Evolutionary conservation across 306 rosid genomes (phyloP), one percentile per base, ranked within the genome.

Genomic region (Inga leiocalycina): DNA sequence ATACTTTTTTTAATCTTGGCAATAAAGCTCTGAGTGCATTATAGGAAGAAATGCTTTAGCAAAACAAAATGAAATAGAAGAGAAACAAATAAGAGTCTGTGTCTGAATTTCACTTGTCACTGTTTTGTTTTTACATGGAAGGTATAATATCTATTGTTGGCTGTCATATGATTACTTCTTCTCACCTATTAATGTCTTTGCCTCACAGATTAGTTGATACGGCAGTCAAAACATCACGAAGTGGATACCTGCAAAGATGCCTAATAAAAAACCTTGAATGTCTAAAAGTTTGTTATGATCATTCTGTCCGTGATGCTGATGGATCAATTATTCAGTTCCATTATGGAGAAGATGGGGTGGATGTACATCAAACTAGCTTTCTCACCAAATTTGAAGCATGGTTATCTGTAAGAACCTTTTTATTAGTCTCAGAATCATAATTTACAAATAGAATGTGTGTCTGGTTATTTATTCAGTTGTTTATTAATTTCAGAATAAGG

Each of bases 181-280:
- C 76, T 77, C 65, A 79, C 57, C 45, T 8, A 75, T 45, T 81
- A 35, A 51, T 44, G 70, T 82, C 13, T 78, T 45, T 77, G 27
- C 75, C 71, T 72, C 75, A 74, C 91, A 96, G 99, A 86, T 86
- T 96, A 86, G 99, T 96, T 81, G 98, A 96, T 82, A 96, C 99
- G 10, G 98, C 99, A 41, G 99, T 96, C 71, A 96, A 96, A 89
- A 96, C 99, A 71, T 96, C 99, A 84, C 93, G 99, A 49, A 96
- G 99, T 90, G 99, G 99, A 41, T 96, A 96, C 85, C 86, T 96
- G 81, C 99, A 96, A 91, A 91, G 99, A 84, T 93, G 99, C 88
- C 87, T 93, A 3, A 91, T 96, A 87, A 96, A 94, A 87, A 96
- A 91, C 84, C 90, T 96, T 8, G 99, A 96, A 83, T 90, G 91